Percentiles rank a stretch among this genome's conserved stretches.
phyloP scores from a whole-genome alignment of 306 rosid genomes.

The Comarum palustre region DNA sequence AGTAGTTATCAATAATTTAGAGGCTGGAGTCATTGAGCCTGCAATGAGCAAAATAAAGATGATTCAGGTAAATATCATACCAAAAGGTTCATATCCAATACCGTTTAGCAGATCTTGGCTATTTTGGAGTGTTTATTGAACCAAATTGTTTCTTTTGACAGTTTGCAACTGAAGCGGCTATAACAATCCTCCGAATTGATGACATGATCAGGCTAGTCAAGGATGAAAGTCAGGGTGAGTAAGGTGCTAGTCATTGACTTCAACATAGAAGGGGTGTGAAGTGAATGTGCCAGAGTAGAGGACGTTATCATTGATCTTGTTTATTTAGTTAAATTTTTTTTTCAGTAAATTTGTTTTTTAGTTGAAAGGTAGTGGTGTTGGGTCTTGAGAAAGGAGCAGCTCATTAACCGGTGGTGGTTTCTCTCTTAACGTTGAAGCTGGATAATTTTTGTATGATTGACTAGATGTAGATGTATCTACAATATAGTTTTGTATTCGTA shows the following conservation, averaged over 20 bases:
- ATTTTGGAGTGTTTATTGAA: not conserved
- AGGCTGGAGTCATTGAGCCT: conserved; percentile 99
- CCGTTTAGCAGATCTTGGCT: conserved; percentile 4
- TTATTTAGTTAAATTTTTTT: not conserved
- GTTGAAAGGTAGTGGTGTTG: not conserved
- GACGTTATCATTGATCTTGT: not conserved
- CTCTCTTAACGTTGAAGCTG: not conserved
- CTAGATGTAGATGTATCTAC: not conserved
- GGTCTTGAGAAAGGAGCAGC: not conserved
- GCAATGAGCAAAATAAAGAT: conserved; percentile 99
- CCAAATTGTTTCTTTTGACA: conserved; percentile 19
- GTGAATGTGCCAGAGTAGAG: not conserved
- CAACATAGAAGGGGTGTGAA: not conserved
- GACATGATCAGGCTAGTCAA: conserved; percentile 94
- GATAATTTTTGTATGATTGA: conserved; percentile 14
- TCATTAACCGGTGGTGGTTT: not conserved
- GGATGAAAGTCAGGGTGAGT: conserved; percentile 74
- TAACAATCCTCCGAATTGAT: conserved; percentile 93
- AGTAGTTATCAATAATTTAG: conserved; percentile 73
- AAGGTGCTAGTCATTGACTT: conserved; percentile 11
- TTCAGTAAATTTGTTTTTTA: not conserved
- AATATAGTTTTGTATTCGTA: not conserved
- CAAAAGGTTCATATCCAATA: not conserved
- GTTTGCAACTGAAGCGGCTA: conserved; percentile 99
- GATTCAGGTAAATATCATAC: conserved; percentile 56